Conservation (phyloP, 2,329 filamentous ascomycete species). For the Monosporascus ibericus region DNA sequence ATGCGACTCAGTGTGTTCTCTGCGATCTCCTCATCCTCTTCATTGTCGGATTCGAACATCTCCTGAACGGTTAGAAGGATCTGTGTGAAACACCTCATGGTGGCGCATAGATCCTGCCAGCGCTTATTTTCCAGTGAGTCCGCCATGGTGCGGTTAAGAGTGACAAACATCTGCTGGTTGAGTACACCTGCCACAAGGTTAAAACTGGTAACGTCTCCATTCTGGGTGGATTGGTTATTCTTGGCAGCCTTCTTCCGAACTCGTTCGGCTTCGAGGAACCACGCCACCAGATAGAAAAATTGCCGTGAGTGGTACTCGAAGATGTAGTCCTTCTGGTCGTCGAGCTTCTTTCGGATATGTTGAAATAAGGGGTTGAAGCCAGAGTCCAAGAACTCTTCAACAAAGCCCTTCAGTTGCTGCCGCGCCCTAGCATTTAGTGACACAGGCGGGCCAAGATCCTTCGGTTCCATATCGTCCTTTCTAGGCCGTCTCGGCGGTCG, state of each 20-base stretch:
- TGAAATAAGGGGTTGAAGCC: constrained; percentile 90
- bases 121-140: constrained; percentile 73
- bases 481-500: constrained; percentile 66
- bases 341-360: constrained; percentile 81
- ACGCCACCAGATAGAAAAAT: constrained; percentile 86
- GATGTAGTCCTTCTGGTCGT: constrained; percentile 80
- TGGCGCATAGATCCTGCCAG: constrained; percentile 80
- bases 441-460: constrained; percentile 71
- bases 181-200: constrained; percentile 82
- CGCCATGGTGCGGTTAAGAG: constrained; percentile 78
- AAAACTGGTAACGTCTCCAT: constrained; percentile 65
- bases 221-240: constrained; percentile 33
- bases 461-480: constrained; percentile 57
- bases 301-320: constrained; percentile 72
- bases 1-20: constrained; percentile 95
- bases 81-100: constrained; percentile 92
- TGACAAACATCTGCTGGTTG: constrained; percentile 91
- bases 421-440: constrained; percentile 67
- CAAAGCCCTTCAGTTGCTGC: constrained; percentile 72
- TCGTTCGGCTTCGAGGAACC: constrained; percentile 87
- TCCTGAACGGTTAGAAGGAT: constrained; percentile 88
- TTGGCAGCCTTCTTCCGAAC: constrained; percentile 54
- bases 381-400: constrained; percentile 89
- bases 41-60: constrained; percentile 76
- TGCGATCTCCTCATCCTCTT: constrained; percentile 96